phyloP scores from a whole-genome alignment of 306 rosid genomes.

The Aeschynomene evenia region DNA sequence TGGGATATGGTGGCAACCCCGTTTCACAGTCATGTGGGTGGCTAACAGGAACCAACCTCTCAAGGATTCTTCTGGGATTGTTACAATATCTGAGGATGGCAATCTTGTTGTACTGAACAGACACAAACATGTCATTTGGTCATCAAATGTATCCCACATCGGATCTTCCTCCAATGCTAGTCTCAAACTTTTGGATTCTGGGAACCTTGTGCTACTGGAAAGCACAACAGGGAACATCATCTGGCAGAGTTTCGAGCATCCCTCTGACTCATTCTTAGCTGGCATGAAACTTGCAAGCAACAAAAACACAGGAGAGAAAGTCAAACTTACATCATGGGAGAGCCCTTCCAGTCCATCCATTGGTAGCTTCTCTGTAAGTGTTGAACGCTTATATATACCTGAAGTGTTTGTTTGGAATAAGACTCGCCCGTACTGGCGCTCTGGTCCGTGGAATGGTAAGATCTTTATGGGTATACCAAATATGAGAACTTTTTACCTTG shows the following conservation, averaged over 20 bases:
- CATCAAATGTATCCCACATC: slow-evolving; percentile 20
- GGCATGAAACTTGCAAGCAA: slow-evolving; percentile 16
- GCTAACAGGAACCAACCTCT: slow-evolving; percentile 31
- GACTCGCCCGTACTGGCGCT: slow-evolving; percentile 19
- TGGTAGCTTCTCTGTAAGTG: slow-evolving; percentile 19
- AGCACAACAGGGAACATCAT: neutral
- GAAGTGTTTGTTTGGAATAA: slow-evolving; percentile 31
- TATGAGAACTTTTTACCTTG: neutral
- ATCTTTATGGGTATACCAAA: slow-evolving; percentile 11
- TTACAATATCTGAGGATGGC: slow-evolving; percentile 17
- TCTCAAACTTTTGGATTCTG: slow-evolving; percentile 17
- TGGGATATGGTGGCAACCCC: slow-evolving; percentile 17
- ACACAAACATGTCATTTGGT: slow-evolving; percentile 19
- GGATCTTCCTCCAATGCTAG: neutral
- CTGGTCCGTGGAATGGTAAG: slow-evolving; percentile 35
- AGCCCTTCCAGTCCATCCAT: slow-evolving; percentile 28
- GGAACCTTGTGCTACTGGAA: slow-evolving; percentile 36
- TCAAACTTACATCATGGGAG: slow-evolving; percentile 23
- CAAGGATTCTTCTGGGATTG: slow-evolving; percentile 17
- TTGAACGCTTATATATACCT: neutral
- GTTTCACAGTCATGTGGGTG: slow-evolving; percentile 23
- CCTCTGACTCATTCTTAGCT: slow-evolving; percentile 22
- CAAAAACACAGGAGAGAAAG: neutral
- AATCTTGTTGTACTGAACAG: slow-evolving; percentile 26
- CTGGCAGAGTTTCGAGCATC: slow-evolving; percentile 43